Evolutionary conservation across 768 basidiomycete genomes (phyloP).

Genomic region (Rhodotorula sphaerocarpa): DNA sequence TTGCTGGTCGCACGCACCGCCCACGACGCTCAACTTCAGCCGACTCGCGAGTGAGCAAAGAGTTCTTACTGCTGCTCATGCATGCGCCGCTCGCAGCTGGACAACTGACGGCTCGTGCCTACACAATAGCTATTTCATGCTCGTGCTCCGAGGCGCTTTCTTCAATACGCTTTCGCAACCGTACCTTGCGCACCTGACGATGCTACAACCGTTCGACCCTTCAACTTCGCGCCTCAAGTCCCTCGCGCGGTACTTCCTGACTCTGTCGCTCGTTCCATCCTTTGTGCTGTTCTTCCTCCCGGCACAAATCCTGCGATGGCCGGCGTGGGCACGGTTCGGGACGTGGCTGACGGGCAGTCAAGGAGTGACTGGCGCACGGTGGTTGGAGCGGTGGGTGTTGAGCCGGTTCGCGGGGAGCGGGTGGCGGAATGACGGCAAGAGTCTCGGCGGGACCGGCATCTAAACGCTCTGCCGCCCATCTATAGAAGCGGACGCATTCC

Average conservation of each 20-base stretch:
- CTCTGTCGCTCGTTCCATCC: conserved; percentile 34
- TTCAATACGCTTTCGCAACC: conserved; percentile 21
- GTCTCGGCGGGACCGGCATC: not conserved
- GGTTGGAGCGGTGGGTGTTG: not conserved
- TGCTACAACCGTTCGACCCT: conserved; percentile 15
- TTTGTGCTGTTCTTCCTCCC: conserved; percentile 44
- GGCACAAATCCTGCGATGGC: not conserved
- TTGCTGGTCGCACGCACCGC: not conserved
- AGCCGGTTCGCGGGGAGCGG: not conserved
- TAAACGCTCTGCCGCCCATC: not conserved
- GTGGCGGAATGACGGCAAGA: not conserved
- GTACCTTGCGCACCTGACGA: conserved; percentile 18
- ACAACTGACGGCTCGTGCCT: not conserved
- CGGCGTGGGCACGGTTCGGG: not conserved
- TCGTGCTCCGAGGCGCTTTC: conserved; percentile 21
- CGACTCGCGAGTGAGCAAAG: not conserved
- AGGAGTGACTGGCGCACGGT: not conserved
- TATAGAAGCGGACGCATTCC: no score
- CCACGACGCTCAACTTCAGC: not conserved
- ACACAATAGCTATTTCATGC: conserved; percentile 8
- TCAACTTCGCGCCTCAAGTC: conserved; percentile 20
- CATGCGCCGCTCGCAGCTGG: no score
- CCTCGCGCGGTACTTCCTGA: conserved; percentile 35
- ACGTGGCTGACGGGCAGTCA: not conserved
- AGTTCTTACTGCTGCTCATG: not conserved